Percentiles rank a stretch among this genome's conserved stretches.
Evolutionary conservation across 2,329 filamentous ascomycete species (phyloP).

Genomic region (Aspergillus intermedius): DNA sequence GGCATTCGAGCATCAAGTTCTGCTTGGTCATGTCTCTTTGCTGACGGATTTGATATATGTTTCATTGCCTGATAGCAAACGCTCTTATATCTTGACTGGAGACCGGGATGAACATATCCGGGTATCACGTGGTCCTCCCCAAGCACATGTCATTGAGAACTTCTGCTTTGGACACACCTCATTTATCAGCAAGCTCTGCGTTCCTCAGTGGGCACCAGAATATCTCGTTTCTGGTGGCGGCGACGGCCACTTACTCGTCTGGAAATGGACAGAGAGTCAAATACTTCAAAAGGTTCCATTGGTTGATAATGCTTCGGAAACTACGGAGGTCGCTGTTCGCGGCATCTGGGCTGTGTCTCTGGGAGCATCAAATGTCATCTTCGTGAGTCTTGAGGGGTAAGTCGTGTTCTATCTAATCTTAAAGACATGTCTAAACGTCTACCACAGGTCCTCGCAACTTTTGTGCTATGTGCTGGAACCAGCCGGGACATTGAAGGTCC

Average conservation of each 20-base stretch:
- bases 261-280: slow-evolving; percentile 62
- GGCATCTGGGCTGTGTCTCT: slow-evolving; percentile 43
- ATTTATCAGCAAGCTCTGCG: slow-evolving; percentile 71
- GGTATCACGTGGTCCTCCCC: slow-evolving; percentile 71
- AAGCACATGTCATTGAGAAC: slow-evolving; percentile 79
- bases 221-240: slow-evolving; percentile 80
- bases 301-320: slow-evolving; percentile 12
- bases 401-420: slow-evolving; percentile 13
- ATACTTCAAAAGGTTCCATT: slow-evolving; percentile 28
- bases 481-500: slow-evolving; percentile 46
- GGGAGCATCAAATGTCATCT: slow-evolving; percentile 25
- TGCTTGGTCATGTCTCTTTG: slow-evolving; percentile 93
- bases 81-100: slow-evolving; percentile 58
- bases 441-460: slow-evolving; percentile 56
- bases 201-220: slow-evolving; percentile 52
- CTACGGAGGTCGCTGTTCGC: slow-evolving; percentile 40
- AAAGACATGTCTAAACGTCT: neutral
- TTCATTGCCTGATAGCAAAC: slow-evolving; percentile 41
- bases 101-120: slow-evolving; percentile 81
- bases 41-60: slow-evolving; percentile 66
- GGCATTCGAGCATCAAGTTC: slow-evolving; percentile 65
- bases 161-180: slow-evolving; percentile 85
- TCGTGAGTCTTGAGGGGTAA: slow-evolving; percentile 57
- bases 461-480: slow-evolving; percentile 57
- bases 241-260: slow-evolving; percentile 69